Evolutionary conservation across 176 grass and related monocot species (phyloP), one percentile per base, ranked within the genome.

Genomic region (Carex cristatella): DNA sequence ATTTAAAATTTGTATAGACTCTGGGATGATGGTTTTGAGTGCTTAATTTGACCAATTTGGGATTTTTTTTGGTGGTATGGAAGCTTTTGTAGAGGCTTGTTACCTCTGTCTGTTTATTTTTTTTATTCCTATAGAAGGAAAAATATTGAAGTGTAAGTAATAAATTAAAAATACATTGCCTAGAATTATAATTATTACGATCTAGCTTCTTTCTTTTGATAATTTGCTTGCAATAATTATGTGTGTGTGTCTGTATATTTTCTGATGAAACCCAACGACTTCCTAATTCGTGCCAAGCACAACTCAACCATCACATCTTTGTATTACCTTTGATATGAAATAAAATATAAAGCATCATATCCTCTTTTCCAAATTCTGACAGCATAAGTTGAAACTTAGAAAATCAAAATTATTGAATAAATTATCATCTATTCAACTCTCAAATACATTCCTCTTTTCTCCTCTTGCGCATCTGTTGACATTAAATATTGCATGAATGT

Each of bases 1-100:
- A 81, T 42, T 83, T 82, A 7, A 65, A 83, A 68, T 35, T 67
- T 83, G 57, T 63, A 64, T 65, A 65, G 46, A 68, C 49, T 69
- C 23, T 28, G n/a, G 40, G 13, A 67, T 83, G 35, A 10, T 83
- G 40, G 16, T 69, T 83, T 67, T 83, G 80, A 18, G 65, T 53
- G 60, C 6, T 66, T 40, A 40, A 40, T 40, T 46, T 23, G n/a
- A 9, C 44, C 60, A 66, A 66, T 82, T 65, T 82, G 74, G 51
- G 5, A 64, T 65, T 81, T 35, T 35, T 63, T 81, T 18, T 81
- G 9, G 18, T 81, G 5, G 30, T 66, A 83, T 81, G 19, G 31
- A 62, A 37, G 32, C 18, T n/a, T 44, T n/a, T 70, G 37, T 81
- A 60, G 23, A 55, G n/a, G 54, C 14, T 49, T 79, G 56, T 65